Percentiles rank a stretch among this genome's conserved stretches.
These are phyloP conservation scores for Porphyrellus cyaneotinctus DNA, from an alignment of 768 basidiomycete species.

Conservation along the genomic window DNA sequence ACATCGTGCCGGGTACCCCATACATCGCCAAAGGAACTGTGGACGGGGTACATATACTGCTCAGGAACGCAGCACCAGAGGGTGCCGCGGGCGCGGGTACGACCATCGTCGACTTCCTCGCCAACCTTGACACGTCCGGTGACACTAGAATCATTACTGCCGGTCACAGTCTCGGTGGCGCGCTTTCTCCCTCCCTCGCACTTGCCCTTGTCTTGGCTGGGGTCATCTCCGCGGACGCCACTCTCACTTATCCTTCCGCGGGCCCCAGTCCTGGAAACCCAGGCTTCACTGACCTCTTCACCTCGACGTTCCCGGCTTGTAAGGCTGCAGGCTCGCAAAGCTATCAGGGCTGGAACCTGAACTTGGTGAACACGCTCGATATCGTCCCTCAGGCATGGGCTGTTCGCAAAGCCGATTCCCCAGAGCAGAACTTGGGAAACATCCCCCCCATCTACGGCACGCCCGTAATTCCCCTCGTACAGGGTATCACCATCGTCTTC, in stretches of 20 bases:
- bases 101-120: slow-evolving; percentile 9
- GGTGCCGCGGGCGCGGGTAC: not conserved
- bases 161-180: slow-evolving; percentile 12
- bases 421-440: slow-evolving; percentile 12
- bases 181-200: slow-evolving; percentile 11
- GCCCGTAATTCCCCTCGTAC: not conserved
- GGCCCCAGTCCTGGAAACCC: slow-evolving; percentile 13
- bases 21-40: slow-evolving; percentile 4
- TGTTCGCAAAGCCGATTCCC: not conserved
- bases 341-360: slow-evolving; percentile 18
- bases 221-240: slow-evolving; percentile 37
- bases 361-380: slow-evolving; percentile 16
- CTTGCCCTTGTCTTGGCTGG: slow-evolving; percentile 6
- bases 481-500: not conserved
- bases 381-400: slow-evolving; percentile 16
- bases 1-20: not conserved
- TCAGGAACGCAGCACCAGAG: not conserved
- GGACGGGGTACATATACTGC: not conserved
- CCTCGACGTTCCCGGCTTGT: not conserved
- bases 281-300: slow-evolving; percentile 3
- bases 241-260: slow-evolving; percentile 7
- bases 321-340: not conserved
- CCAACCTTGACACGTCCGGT: not conserved
- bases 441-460: slow-evolving; percentile 9
- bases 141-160: slow-evolving; percentile 3